Percentiles rank a stretch among this genome's conserved stretches.
These are phyloP conservation scores for Cladophialophora psammophila DNA, from an alignment of 2,329 filamentous ascomycete species.

Conservation along the genomic window DNA sequence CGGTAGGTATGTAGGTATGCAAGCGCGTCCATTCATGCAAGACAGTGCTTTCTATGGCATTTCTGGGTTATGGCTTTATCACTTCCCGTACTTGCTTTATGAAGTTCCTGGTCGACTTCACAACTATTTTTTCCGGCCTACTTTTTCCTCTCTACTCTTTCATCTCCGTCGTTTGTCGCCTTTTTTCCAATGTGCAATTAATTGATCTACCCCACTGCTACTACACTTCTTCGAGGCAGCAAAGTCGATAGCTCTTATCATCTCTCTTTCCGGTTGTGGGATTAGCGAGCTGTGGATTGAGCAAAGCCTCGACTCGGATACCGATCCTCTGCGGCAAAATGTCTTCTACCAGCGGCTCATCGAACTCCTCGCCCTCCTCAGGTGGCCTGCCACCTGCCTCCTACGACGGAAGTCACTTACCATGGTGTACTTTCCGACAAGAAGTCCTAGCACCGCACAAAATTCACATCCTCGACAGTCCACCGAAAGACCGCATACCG, in stretches of 20 bases:
- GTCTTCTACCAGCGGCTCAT: constrained; percentile 23
- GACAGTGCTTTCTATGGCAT: neutral
- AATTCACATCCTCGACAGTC: constrained; percentile 28
- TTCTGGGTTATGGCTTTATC: neutral
- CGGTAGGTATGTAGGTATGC: neutral
- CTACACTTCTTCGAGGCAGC: neutral
- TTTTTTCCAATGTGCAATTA: neutral
- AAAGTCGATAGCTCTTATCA: neutral
- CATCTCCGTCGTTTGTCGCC: neutral
- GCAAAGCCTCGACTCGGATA: neutral
- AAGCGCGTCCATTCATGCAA: neutral
- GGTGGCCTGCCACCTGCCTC: constrained; percentile 24
- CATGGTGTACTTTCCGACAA: constrained; percentile 31
- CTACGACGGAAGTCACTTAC: constrained; percentile 33
- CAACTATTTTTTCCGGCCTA: neutral
- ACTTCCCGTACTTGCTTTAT: neutral
- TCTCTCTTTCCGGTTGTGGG: neutral
- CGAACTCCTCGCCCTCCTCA: constrained; percentile 12
- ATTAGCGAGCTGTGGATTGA: neutral
- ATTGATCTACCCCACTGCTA: neutral
- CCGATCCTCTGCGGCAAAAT: neutral
- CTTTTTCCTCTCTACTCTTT: neutral
- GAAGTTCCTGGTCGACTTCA: neutral
- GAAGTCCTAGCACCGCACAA: constrained; percentile 32
- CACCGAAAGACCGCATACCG: constrained; percentile 31